phyloP scores from a whole-genome alignment of 371 early-diverging fungal species.

The Apophysomyces trapeziformis region DNA sequence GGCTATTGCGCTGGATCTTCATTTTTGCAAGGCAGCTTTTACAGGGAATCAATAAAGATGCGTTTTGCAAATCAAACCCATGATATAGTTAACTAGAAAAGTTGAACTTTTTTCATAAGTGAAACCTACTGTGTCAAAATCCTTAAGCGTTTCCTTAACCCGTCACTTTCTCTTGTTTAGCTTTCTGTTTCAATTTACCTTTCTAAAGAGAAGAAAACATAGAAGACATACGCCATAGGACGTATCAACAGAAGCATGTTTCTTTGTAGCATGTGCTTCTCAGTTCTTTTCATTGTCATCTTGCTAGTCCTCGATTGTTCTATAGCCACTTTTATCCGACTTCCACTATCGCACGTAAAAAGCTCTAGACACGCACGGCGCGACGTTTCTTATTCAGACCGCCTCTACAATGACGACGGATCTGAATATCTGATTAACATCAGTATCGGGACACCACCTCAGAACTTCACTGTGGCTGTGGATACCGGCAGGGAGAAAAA shows the following conservation, averaged over 20 bases:
- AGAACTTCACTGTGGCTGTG: constrained; percentile 36
- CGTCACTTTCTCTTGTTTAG: not conserved
- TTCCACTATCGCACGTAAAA: not conserved
- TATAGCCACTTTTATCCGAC: not conserved
- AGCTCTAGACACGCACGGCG: not conserved
- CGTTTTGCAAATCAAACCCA: not conserved
- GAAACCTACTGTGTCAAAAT: not conserved
- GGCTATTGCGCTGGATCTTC: too few relatives aligned
- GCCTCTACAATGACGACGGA: constrained; percentile 34
- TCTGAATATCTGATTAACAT: constrained; percentile 31
- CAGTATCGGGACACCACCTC: constrained; percentile 36
- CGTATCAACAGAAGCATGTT: not conserved
- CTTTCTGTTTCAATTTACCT: not conserved
- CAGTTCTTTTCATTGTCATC: not conserved
- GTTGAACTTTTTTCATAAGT: not conserved
- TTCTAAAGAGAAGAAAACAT: not conserved
- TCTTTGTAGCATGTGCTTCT: not conserved
- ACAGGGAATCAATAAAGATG: not conserved
- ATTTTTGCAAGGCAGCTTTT: not conserved
- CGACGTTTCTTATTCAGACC: not conserved
- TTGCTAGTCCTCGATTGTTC: not conserved
- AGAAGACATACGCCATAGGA: too few relatives aligned
- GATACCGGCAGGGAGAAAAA: constrained; percentile 46
- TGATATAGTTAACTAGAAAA: not conserved
- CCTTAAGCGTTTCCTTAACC: not conserved